Conservation (phyloP, 2,329 filamentous ascomycete species). For the Diaporthe australafricana region DNA sequence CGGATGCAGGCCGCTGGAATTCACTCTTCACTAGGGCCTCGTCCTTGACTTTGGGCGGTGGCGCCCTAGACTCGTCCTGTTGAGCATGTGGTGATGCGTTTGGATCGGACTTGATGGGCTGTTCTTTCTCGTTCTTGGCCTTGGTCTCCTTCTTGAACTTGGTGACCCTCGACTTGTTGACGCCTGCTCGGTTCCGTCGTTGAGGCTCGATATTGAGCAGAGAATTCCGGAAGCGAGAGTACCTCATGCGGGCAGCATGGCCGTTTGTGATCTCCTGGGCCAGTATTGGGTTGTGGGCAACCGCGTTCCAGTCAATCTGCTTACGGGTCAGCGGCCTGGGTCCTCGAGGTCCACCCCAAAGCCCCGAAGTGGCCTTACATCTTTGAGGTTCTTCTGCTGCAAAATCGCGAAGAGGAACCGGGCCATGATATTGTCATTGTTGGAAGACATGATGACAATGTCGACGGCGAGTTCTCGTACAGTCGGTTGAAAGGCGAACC, state of each 20-base stretch:
- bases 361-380: slow-evolving; percentile 56
- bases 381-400: slow-evolving; percentile 69
- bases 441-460: slow-evolving; percentile 60
- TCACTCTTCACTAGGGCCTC: slow-evolving; percentile 44
- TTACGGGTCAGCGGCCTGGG: slow-evolving; percentile 37
- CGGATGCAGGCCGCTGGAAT: slow-evolving; percentile 41
- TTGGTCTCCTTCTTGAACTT: slow-evolving; percentile 59
- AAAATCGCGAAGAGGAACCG: slow-evolving; percentile 70
- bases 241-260: slow-evolving; percentile 71
- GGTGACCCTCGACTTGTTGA: slow-evolving; percentile 56
- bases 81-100: slow-evolving; percentile 39
- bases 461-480: slow-evolving; percentile 18
- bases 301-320: slow-evolving; percentile 70
- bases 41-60: slow-evolving; percentile 51
- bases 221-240: slow-evolving; percentile 62
- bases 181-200: slow-evolving; percentile 55
- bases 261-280: slow-evolving; percentile 67
- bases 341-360: slow-evolving; percentile 15
- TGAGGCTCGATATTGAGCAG: slow-evolving; percentile 62
- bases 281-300: slow-evolving; percentile 66
- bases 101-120: slow-evolving; percentile 54
- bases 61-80: slow-evolving; percentile 38
- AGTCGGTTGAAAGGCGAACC: slow-evolving; percentile 32
- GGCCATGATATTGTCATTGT: slow-evolving; percentile 67
- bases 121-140: slow-evolving; percentile 43